Percentiles rank a stretch among this genome's conserved stretches.
Evolutionary conservation across 2,329 filamentous ascomycete species (phyloP).

Genomic region (Diplodia corticola): DNA sequence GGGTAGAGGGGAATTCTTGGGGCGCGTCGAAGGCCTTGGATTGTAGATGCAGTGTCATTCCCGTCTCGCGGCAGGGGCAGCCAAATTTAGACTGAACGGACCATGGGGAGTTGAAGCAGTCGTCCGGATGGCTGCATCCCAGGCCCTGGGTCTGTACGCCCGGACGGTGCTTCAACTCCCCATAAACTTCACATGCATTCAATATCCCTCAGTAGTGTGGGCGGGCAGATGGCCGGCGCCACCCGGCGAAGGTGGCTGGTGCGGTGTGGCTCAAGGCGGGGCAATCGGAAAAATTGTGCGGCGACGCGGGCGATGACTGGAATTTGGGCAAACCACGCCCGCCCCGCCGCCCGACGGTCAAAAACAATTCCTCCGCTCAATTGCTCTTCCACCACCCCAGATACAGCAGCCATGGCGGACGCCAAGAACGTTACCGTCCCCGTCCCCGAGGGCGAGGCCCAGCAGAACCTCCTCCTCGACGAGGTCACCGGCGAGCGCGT

Average conservation of each 20-base stretch:
- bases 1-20: slow-evolving; percentile 62
- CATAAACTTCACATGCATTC: not conserved
- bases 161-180: not conserved
- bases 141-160: not conserved
- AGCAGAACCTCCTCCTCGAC: slow-evolving; percentile 74
- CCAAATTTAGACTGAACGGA: not conserved
- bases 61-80: not conserved
- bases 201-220: too few relatives aligned
- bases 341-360: slow-evolving; percentile 9
- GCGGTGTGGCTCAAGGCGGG: slow-evolving; percentile 15
- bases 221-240: not conserved
- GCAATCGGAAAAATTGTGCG: slow-evolving; percentile 24
- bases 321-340: slow-evolving; percentile 6
- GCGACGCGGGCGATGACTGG: slow-evolving; percentile 15
- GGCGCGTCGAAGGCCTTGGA: slow-evolving; percentile 52
- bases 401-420: slow-evolving; percentile 30
- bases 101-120: not conserved
- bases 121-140: not conserved
- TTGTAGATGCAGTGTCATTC: slow-evolving; percentile 28
- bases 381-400: slow-evolving; percentile 11
- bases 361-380: slow-evolving; percentile 16
- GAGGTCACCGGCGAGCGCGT: slow-evolving; percentile 87
- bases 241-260: not conserved
- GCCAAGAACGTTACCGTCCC: slow-evolving; percentile 67
- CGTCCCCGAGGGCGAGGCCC: slow-evolving; percentile 48